phyloP scores from a whole-genome alignment of 352 stramenopile genomes.

The Peronospora belbahrii region DNA sequence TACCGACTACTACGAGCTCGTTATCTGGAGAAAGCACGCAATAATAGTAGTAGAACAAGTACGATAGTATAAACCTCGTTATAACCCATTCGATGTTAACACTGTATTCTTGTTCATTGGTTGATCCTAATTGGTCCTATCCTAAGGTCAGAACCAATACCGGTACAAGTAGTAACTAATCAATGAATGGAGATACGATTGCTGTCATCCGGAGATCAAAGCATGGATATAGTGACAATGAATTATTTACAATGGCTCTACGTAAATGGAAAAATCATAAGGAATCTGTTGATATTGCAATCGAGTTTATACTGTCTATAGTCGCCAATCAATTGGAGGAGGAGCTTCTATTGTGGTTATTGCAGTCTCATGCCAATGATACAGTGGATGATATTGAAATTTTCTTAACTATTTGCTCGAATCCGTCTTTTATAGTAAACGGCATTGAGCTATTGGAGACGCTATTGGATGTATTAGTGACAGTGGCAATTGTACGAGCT shows the following conservation, averaged over 20 bases:
- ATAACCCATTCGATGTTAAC: neutral
- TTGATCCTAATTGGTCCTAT: neutral
- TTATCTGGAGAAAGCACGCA: constrained; percentile 50
- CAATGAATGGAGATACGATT: constrained; percentile 2
- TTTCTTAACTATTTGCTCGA: constrained; percentile 8
- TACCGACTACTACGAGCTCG: constrained; percentile 39
- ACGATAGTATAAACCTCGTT: constrained; percentile 10
- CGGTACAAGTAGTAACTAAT: neutral
- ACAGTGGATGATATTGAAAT: constrained; percentile 11
- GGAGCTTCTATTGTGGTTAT: constrained; percentile 23
- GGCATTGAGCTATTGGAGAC: constrained; percentile 1
- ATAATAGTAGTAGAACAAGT: constrained; percentile 8
- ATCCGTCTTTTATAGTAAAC: constrained; percentile 6
- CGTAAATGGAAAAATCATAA: constrained; percentile 11
- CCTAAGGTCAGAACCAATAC: neutral
- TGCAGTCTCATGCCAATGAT: constrained; percentile 30
- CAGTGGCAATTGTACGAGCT: constrained; percentile 7
- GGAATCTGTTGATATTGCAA: neutral
- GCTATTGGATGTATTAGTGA: constrained; percentile 10
- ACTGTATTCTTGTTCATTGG: constrained; percentile 9
- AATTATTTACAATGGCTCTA: constrained; percentile 15
- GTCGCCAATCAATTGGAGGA: constrained; percentile 22
- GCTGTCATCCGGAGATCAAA: constrained; percentile 7
- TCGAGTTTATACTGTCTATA: constrained; percentile 18
- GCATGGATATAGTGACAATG: neutral